Percentiles rank a stretch among this genome's conserved stretches.
These are phyloP conservation scores for Conticribra weissflogii DNA, from an alignment of 108 stramenopile genomes.

Conservation along the genomic window DNA sequence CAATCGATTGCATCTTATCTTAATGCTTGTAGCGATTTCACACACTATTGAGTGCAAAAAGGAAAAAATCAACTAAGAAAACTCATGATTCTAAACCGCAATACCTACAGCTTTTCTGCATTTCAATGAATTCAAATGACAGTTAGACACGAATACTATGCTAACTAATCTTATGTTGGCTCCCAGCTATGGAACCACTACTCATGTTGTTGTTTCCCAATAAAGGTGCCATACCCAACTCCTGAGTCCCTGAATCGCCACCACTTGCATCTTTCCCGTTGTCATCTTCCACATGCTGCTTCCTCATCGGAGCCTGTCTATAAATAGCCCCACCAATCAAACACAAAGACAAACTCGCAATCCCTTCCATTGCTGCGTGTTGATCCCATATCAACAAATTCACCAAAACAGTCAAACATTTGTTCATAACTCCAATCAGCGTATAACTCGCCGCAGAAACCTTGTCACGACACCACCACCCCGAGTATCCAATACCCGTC, in stretches of 20 bases:
- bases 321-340: constrained; percentile 86
- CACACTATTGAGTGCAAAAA: no score
- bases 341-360: constrained; percentile 77
- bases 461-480: constrained; percentile 86
- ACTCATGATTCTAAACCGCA: no score
- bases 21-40: no score
- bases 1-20: no score
- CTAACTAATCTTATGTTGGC: no score
- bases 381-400: constrained; percentile 92
- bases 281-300: constrained; percentile 5
- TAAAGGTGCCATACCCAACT: constrained; percentile 23
- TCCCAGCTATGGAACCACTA: no score
- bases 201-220: no score
- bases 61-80: no score
- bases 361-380: constrained; percentile 83
- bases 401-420: constrained; percentile 87
- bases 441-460: constrained; percentile 86
- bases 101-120: no score
- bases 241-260: background rate
- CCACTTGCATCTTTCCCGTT: background rate
- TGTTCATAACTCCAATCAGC: constrained; percentile 89
- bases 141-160: no score
- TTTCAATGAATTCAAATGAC: no score
- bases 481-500: constrained; percentile 88
- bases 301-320: constrained; percentile 84